Conservation (phyloP, 768 basidiomycete genomes). For the Austroboletus eburneus region DNA sequence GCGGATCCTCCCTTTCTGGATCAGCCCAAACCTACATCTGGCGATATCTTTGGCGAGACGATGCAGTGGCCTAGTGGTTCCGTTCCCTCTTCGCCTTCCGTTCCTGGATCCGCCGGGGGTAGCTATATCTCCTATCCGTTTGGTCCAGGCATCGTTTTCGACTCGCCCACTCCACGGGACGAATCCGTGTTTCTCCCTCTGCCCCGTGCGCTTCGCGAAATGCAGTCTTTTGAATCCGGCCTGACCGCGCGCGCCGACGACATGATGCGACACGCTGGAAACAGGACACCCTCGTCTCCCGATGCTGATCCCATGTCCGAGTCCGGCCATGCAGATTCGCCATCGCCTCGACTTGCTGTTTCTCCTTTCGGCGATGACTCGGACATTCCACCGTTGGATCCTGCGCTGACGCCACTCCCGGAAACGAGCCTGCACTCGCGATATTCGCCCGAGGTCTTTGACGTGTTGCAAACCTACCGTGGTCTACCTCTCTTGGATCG, state of each 20-base stretch:
- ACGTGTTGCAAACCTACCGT: slow-evolving; percentile 74
- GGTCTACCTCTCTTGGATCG: slow-evolving; percentile 73
- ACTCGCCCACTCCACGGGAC: slow-evolving; percentile 49
- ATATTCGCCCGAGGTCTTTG: slow-evolving; percentile 74
- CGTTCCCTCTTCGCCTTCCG: slow-evolving; percentile 34
- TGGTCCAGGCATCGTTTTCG: slow-evolving; percentile 59
- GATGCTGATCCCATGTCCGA: neutral
- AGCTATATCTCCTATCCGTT: slow-evolving; percentile 51
- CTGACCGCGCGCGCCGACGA: slow-evolving; percentile 64
- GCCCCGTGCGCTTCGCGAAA: slow-evolving; percentile 64
- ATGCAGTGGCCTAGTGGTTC: slow-evolving; percentile 53
- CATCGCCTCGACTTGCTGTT: slow-evolving; percentile 18
- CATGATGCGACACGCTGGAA: slow-evolving; percentile 19
- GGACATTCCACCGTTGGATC: slow-evolving; percentile 24
- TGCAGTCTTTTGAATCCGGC: slow-evolving; percentile 86
- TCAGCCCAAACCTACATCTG: slow-evolving; percentile 24
- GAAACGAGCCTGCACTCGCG: slow-evolving; percentile 55
- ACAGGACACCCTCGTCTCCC: slow-evolving; percentile 7
- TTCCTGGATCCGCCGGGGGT: slow-evolving; percentile 17
- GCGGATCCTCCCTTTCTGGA: slow-evolving; percentile 21
- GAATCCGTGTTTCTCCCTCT: slow-evolving; percentile 40
- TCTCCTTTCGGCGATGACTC: slow-evolving; percentile 29
- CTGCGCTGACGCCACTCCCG: slow-evolving; percentile 34
- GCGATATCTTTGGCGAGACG: slow-evolving; percentile 61
- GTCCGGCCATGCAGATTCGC: slow-evolving; percentile 3